Conservation (phyloP, 2,329 filamentous ascomycete species). For the Lasiodiplodia sp. region DNA sequence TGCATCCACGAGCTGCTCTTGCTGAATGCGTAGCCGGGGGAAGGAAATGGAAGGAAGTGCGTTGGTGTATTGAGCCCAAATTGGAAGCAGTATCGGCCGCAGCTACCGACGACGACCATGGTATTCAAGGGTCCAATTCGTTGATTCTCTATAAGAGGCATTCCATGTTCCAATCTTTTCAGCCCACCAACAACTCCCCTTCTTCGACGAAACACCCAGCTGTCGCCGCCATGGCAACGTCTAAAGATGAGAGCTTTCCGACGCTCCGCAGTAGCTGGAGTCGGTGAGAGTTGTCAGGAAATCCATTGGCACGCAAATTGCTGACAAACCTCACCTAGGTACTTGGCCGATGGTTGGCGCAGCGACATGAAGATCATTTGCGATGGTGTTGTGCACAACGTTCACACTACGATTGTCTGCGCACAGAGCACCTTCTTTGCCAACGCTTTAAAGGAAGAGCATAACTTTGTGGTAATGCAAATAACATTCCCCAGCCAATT, state of each 20-base stretch:
- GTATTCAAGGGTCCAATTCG: not conserved
- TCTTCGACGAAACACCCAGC: not conserved
- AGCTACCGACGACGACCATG: no score
- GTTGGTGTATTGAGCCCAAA: not conserved
- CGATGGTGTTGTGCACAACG: not conserved
- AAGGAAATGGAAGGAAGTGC: no score
- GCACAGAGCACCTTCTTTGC: not conserved
- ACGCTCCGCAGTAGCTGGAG: not conserved
- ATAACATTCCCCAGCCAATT: not conserved
- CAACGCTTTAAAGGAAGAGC: not conserved
- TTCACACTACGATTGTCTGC: not conserved
- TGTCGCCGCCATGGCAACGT: not conserved
- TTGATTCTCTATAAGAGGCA: not conserved
- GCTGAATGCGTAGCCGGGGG: no score
- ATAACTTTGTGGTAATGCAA: not conserved
- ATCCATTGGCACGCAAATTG: not conserved
- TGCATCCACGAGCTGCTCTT: no score
- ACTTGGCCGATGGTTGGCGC: not conserved
- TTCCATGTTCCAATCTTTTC: not conserved
- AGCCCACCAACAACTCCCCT: not conserved
- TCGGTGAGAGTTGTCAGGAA: not conserved
- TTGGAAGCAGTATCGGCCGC: no score
- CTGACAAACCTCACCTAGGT: not conserved
- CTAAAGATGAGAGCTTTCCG: not conserved
- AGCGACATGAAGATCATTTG: constrained; percentile 9